Evolutionary conservation across 257 asterid genomes (phyloP), one percentile per base, ranked within the genome.

Genomic region (Mitragyna speciosa): DNA sequence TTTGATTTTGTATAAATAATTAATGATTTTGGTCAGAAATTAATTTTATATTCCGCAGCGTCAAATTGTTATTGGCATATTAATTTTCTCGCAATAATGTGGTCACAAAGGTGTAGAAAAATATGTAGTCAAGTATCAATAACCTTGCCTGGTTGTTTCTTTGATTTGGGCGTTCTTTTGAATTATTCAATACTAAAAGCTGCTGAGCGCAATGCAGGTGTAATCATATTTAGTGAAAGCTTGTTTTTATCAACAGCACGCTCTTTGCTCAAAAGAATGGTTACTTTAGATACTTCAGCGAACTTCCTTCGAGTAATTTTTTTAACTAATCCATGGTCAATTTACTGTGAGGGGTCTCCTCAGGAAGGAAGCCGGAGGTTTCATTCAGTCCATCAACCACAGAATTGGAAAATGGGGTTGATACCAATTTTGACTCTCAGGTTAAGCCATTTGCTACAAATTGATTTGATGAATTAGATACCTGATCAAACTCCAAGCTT

Each of bases 131-230:
- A 81, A 19, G 72, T 33, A 12, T 54, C 76, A 47, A 19, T 30
- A 7, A 70, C 56, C 77, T 79, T 82, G 82, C 86, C 19, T 24
- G 39, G 76, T 70, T 68, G 84, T 76, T 86, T 86, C 89, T 68
- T 64, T 68, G 70, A 63, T 76, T 66, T 79, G 79, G 71, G 77
- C 79, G 39, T 43, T 64, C 28, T 48, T 64, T 33, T 64, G 52
- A 63, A 72, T 43, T 19, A 17, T 36, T 56, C 16, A 59, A 68
- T 33, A 47, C 70, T 58, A 49, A 48, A 10, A 66, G 79, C 68
- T 78, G 39, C 63, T 54, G 26, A 81, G 82, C 78, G 82, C 86
- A 78, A 24, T 36, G 76, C 86, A 81, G 73, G 75, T 77, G 83
- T 70, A 77, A 80, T 73, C 78, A 39, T 78, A 8, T 26, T 66